Base-by-base conservation (phyloP, 2,329 filamentous ascomycete species). In the Orbilia javanica region DNA sequence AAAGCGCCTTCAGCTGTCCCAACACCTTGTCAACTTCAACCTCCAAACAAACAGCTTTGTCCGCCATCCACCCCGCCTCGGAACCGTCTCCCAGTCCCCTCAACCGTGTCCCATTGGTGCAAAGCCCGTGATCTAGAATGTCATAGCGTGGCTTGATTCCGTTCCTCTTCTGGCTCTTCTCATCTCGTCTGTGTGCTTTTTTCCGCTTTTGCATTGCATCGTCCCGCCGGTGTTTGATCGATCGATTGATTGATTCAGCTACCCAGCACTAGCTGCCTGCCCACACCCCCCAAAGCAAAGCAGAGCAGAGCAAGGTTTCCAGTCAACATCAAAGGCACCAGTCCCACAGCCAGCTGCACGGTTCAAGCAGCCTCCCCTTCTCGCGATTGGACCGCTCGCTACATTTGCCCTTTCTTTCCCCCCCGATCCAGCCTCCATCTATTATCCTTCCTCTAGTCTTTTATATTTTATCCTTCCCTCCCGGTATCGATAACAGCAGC, bases 11-110 rank as follows among this genome's bases (percentile, higher is more conserved):
- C 69, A 65, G 70, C 55, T 65, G 64, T 31, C 36, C 65, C 72
- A 76, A 76, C 72, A 76, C 72, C 55, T 65, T 69, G 72, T 69
- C 57, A 76, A 64, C 52, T 75, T 65, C 60, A 44, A 44, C 69
- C 25, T 52, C 50, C 48, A 64, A 50, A 50, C 20, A 29, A 48
- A 48, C 29, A 39, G 63, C 55, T 75, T 63, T 44, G 53, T 55
- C 29, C 34, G 25, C 70, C 63, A 60, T 64, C 71, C 71, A 75
- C 64, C 71, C 55, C 71, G 53, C 64, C 46, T 39, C 64, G 64
- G 64, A 66, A 7, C n/a, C 36, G 13, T 39, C 13, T 18, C 42
- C n/a, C n/a, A 18, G 20, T 44, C 55, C 55, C 69, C 44, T 64
- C 39, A 52, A 52, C 72, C 36, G 52, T 67, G 52, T 65, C 34